Evolutionary conservation across 2,329 filamentous ascomycete species (phyloP).

Genomic region (Coniosporium tulheliwenetii): DNA sequence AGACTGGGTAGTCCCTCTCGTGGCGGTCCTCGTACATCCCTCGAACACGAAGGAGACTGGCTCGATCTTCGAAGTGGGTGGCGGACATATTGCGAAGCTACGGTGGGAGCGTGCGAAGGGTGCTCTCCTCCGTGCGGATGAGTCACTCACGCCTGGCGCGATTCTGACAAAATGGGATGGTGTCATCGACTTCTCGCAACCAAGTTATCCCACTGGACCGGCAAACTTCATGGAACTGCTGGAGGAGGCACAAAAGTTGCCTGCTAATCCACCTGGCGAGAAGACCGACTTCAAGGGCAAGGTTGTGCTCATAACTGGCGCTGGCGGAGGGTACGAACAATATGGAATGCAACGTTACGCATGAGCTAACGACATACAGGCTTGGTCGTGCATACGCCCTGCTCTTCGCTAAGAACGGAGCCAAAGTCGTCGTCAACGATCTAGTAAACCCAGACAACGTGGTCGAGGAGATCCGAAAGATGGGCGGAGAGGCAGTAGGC

Average conservation of each 20-base stretch:
- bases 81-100: conserved; percentile 81
- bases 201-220: conserved; percentile 69
- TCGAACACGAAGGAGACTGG: conserved; percentile 73
- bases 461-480: conserved; percentile 80
- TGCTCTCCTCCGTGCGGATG: conserved; percentile 77
- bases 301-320: conserved; percentile 77
- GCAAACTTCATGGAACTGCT: conserved; percentile 80
- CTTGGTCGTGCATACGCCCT: conserved; percentile 85
- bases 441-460: conserved; percentile 82
- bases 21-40: conserved; percentile 75
- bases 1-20: conserved; percentile 88
- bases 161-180: conserved; percentile 81
- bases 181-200: conserved; percentile 70
- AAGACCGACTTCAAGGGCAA: conserved; percentile 69
- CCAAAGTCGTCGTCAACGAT: conserved; percentile 86
- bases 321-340: conserved; percentile 52
- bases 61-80: conserved; percentile 84
- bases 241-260: conserved; percentile 67
- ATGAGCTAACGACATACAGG: conserved; percentile 26
- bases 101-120: conserved; percentile 90
- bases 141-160: conserved; percentile 73
- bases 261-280: conserved; percentile 47
- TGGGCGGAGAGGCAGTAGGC: conserved; percentile 77
- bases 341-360: neutral
- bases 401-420: conserved; percentile 71